Evolutionary conservation across 2,329 filamentous ascomycete genomes (phyloP).

Genomic region (Fusarium secorum): DNA sequence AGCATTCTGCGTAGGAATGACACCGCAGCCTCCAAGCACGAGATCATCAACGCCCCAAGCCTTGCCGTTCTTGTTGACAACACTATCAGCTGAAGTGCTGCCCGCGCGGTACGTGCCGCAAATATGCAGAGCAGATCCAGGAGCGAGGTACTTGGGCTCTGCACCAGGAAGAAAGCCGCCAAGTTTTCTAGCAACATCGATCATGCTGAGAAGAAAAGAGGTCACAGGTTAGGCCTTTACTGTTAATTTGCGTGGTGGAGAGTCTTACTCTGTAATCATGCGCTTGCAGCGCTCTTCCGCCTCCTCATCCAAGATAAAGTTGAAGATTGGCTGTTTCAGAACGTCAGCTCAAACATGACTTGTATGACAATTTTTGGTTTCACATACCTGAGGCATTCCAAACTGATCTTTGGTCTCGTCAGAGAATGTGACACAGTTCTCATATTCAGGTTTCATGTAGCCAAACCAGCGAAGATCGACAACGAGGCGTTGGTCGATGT

Average conservation of each 20-base stretch:
- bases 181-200: neutral
- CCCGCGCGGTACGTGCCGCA: slow-evolving; percentile 3
- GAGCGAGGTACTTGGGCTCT: slow-evolving; percentile 1
- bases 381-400: neutral
- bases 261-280: neutral
- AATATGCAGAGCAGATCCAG: neutral
- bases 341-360: neutral
- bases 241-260: neutral
- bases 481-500: neutral
- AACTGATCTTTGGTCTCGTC: neutral
- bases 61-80: neutral
- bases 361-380: rapidly evolving
- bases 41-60: neutral
- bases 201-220: neutral
- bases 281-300: neutral
- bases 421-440: neutral
- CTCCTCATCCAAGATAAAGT: neutral
- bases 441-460: neutral
- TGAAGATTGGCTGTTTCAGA: neutral
- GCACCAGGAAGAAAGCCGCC: neutral
- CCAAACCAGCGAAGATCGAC: slow-evolving; percentile 11
- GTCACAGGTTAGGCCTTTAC: neutral
- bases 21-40: neutral
- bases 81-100: neutral
- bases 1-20: slow-evolving; percentile 4